phyloP scores from a whole-genome alignment of 179 eudicot species.

The Patellifolia procumbens region DNA sequence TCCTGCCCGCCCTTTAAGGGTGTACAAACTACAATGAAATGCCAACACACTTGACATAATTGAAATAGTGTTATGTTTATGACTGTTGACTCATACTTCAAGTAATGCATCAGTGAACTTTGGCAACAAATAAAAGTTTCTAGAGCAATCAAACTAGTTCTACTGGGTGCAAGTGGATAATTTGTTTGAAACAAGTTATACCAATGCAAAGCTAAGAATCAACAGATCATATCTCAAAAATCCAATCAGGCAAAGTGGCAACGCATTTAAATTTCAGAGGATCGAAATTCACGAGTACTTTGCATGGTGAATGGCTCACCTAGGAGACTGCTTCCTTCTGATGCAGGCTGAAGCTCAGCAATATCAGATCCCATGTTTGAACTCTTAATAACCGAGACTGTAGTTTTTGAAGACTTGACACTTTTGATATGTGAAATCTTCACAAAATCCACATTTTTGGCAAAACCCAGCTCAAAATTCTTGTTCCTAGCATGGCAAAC shows the following conservation, averaged over 20 bases:
- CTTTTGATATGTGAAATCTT: slow-evolving; percentile 54
- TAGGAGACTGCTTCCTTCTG: slow-evolving; percentile 83
- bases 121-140: neutral
- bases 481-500: slow-evolving; percentile 60
- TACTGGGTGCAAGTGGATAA: neutral
- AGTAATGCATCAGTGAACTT: neutral
- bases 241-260: neutral
- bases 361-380: slow-evolving; percentile 71
- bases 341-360: slow-evolving; percentile 89
- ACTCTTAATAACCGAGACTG: slow-evolving; percentile 54
- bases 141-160: neutral
- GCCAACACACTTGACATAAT: neutral
- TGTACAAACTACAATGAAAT: neutral
- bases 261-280: neutral
- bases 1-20: neutral
- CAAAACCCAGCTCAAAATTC: slow-evolving; percentile 56
- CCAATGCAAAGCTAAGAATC: neutral
- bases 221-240: neutral
- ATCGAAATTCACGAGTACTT: too few species aligned
- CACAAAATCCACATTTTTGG: slow-evolving; percentile 59
- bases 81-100: neutral
- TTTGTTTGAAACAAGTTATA: neutral
- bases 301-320: slow-evolving; percentile 49
- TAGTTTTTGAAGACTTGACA: slow-evolving; percentile 47
- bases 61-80: neutral